phyloP scores from a whole-genome alignment of 345 rosid species.

The Capsella bursapastoris region DNA sequence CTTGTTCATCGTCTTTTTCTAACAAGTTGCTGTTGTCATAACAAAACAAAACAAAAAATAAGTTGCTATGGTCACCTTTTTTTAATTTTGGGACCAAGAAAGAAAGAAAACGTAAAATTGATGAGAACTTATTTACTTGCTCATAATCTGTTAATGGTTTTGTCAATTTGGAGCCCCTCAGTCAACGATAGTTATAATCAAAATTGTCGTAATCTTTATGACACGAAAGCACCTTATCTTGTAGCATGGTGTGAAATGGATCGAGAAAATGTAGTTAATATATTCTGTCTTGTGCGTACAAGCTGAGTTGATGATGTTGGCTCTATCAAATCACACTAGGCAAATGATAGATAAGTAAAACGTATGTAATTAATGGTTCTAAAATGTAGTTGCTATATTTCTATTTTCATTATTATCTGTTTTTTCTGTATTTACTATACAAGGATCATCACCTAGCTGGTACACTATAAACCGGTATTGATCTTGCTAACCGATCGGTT shows the following conservation, averaged over 20 bases:
- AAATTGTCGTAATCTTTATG: conserved; percentile 11
- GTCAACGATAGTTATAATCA: conserved; percentile 15
- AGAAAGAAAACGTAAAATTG: neutral
- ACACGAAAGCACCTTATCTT: conserved; percentile 18
- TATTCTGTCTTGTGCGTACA: neutral
- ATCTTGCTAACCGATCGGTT: neutral
- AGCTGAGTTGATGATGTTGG: neutral
- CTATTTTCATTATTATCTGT: neutral
- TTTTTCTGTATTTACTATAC: neutral
- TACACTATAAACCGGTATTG: too few species aligned
- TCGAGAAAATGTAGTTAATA: neutral
- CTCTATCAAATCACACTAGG: conserved; percentile 12
- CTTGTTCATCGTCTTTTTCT: conserved; percentile 36
- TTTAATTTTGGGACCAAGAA: neutral
- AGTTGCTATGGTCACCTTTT: neutral
- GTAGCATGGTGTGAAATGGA: conserved; percentile 7
- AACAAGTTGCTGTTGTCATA: conserved; percentile 31
- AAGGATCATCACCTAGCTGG: neutral
- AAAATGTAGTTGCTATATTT: neutral
- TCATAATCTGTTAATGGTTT: conserved; percentile 18
- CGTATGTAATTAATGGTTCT: neutral
- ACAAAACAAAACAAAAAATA: too few species aligned
- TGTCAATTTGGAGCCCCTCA: conserved; percentile 10
- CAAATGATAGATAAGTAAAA: neutral
- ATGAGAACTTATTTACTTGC: neutral